Evolutionary conservation across 108 stramenopile genomes (phyloP), one percentile per base, ranked within the genome.

Genomic region (Parietichytrium sp.): DNA sequence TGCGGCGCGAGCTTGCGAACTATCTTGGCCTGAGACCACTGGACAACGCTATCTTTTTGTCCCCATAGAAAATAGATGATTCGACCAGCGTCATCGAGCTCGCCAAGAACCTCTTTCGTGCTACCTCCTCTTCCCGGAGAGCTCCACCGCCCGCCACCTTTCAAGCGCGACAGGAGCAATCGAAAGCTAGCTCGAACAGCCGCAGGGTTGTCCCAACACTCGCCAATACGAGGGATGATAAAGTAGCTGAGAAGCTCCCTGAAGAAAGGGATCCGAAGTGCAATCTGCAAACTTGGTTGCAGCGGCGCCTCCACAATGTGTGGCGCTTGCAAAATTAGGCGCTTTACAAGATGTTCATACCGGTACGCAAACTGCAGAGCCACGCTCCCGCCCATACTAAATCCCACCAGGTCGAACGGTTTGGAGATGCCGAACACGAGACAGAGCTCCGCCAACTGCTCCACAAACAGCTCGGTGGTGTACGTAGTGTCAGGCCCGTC

Each of bases 161-260:
- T 33, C 0, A 72, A 25, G 20, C 45, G 36, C 0, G 61, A 45
- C 20, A 72, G 13, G 15, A 72, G 61, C 10, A 72, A 42, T 18
- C 61, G 61, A 27, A 45, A 72, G 33, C 61, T 72, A 45, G 61
- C 61, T 16, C 61, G 61, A 16, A 72, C 61, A n/a, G 61, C 61
- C 0, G 61, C 61, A 10, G 61, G 61, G 25, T 72, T 72, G 10
- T 42, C 61, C 23, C 42, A n/a, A 72, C 45, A 45, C 42, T 72
- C 61, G 13, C 61, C 61, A 72, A 72, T 72, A 8, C 36, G 20
- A 6, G 61, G 45, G 61, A 72, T 72, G 3, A 72, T 72, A 1
- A 27, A 0, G 42, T 72, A 72, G 10, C 38, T 42, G n/a, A 72
- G 4, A 10, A 45, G 8, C 45, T 72, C 61, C 6, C 61, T 16